Evolutionary conservation across 2,329 filamentous ascomycete species (phyloP).

Genomic region (Sporothrix euskadiensis): DNA sequence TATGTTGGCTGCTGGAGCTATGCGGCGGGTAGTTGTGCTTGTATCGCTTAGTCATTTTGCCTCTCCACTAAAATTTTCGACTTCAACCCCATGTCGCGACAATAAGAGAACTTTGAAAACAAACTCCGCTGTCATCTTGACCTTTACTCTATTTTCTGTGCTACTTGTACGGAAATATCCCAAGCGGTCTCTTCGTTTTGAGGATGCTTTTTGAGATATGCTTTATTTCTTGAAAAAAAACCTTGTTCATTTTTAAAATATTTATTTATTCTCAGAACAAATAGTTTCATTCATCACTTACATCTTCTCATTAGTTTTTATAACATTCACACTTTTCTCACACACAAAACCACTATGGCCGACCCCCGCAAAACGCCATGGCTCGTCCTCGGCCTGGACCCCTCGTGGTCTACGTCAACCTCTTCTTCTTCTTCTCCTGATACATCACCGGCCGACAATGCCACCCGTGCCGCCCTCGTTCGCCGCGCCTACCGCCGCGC

Average conservation of each 20-base stretch:
- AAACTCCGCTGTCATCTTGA: background rate
- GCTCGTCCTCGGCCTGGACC: constrained; percentile 27
- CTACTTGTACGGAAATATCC: background rate
- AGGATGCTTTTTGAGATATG: too few relatives aligned
- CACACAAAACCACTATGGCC: constrained; percentile 14
- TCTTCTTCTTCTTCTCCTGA: constrained; percentile 39
- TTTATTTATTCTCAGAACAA: background rate
- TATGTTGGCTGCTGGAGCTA: background rate
- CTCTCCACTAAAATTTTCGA: background rate
- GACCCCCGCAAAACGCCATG: constrained; percentile 16
- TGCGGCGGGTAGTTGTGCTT: background rate
- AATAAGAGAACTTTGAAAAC: background rate
- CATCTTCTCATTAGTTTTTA: background rate
- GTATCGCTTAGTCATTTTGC: constrained; percentile 18
- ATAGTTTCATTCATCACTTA: background rate
- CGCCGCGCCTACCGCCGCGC: constrained; percentile 66
- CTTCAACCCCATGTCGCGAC: background rate
- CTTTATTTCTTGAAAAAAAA: too few relatives aligned
- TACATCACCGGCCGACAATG: background rate
- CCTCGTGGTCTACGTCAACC: constrained; percentile 12
- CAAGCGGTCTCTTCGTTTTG: too few relatives aligned
- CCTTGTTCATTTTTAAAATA: background rate
- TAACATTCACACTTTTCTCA: background rate
- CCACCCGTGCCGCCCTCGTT: constrained; percentile 48
- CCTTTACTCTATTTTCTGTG: background rate